Evolutionary conservation across 2,329 filamentous ascomycete genomes (phyloP), one percentile per base, ranked within the genome.

Genomic region (Alternaria novae-zelandiae): DNA sequence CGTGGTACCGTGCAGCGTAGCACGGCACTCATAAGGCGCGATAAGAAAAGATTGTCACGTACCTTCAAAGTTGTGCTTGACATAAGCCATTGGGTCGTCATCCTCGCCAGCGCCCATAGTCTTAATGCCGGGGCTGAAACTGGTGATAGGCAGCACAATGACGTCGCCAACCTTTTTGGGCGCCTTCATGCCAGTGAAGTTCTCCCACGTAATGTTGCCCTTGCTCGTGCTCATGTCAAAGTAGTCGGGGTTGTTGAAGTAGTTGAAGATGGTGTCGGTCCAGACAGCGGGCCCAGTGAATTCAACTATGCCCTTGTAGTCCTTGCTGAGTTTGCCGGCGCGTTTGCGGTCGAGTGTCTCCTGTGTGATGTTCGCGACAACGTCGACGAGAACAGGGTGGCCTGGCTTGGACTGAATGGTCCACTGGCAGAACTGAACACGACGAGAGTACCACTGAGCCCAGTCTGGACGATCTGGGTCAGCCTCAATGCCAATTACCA

Each of bases 341-440:
- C 84, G 84, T 84, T 96, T 94, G 81, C 90, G 87, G 63, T 86
- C 84, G 54, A 98, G 84, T 0, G 94, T 92, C 78, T 94, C 89
- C 68, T 92, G 86, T 0, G 95, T 97, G 75, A 99, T 94, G 70
- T 90, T 91, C 13, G 91, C 86, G 30, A 99, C 93, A 64, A 97
- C 88, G 65, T 97, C 93, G 66, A 94, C 89, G 62, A 99, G 86
- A 12, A 97, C 89, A 0, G 96, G 96, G 78, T 99, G 96, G 11
- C 96, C 96, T 0, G 95, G 91, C 81, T 99, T 99, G 61, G 92
- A 85, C 81, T 98, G 95, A 67, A 99, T 97, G 1, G 96, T 99
- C 96, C 96, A 99, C 80, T 99, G 96, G 82, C 96, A 99, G 81
- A 99, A 98, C 79, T 98, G 96, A 65, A 99, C 94, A 67, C 95